A percentile compares a stretch with the other conserved stretches of the same genome.
phyloP scores from a whole-genome alignment of 1,284 basidiomycete species.

The Coriolopsis trogii region DNA sequence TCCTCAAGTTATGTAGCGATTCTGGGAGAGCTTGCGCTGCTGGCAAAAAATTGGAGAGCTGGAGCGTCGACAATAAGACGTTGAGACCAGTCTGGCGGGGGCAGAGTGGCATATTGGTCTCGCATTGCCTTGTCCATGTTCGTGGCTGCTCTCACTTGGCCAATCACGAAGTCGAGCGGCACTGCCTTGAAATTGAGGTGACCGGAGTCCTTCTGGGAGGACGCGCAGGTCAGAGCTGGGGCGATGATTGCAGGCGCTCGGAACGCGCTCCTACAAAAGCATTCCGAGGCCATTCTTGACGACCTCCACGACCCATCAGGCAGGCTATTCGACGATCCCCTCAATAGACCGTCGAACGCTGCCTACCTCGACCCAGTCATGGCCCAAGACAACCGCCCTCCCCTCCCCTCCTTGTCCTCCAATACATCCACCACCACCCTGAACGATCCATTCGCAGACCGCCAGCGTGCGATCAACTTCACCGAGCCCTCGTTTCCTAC shows the following conservation, averaged over 20 bases:
- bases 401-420: conserved; percentile 44
- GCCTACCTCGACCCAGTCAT: conserved; percentile 34
- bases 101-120: no score
- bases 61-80: no score
- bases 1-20: no score
- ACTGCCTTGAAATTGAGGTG: no score
- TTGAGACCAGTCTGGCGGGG: no score
- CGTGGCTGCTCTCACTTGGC: background rate
- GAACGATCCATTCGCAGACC: conserved; percentile 73
- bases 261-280: conserved; percentile 10
- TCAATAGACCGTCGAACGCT: background rate
- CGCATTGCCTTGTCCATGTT: no score
- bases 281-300: conserved; percentile 1
- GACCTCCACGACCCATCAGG: conserved; percentile 18
- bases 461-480: conserved; percentile 60
- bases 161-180: no score
- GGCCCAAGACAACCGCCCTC: conserved; percentile 50
- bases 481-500: conserved; percentile 48
- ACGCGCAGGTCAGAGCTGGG: conserved; percentile 2
- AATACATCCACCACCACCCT: conserved; percentile 32
- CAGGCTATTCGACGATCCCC: conserved; percentile 16
- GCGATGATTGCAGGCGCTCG: conserved; percentile 14
- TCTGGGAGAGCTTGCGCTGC: no score
- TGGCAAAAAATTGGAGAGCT: no score
- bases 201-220: conserved; percentile 17